phyloP scores from a whole-genome alignment of 1,284 basidiomycete genomes.

The Irpex sp. region DNA sequence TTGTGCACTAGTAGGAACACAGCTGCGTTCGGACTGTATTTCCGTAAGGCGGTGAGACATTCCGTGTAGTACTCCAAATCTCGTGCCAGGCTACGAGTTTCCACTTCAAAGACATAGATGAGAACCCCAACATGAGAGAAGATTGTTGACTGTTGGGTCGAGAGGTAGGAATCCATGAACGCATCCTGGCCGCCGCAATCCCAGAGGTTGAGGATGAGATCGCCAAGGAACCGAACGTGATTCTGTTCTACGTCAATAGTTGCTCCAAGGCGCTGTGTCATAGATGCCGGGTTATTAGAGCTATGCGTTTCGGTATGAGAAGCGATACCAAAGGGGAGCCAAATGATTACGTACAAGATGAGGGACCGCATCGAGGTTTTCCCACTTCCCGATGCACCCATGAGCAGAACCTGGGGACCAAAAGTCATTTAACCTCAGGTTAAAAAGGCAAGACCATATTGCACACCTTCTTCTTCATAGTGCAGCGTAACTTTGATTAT shows the following conservation, averaged over 20 bases:
- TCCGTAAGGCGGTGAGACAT: conserved; percentile 76
- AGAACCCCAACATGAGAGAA: conserved; percentile 96
- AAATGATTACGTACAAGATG: conserved; percentile 76
- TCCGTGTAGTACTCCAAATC: conserved; percentile 88
- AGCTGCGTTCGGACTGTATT: conserved; percentile 76
- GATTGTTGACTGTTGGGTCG: conserved; percentile 85
- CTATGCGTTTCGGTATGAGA: conserved; percentile 35
- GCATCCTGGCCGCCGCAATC: conserved; percentile 98
- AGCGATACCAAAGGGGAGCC: background rate
- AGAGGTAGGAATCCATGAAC: conserved; percentile 96
- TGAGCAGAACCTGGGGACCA: conserved; percentile 72
- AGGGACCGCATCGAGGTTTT: conserved; percentile 98
- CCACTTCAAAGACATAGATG: conserved; percentile 98
- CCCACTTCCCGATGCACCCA: conserved; percentile 90
- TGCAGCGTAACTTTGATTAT: too few relatives aligned
- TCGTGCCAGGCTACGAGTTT: conserved; percentile 67
- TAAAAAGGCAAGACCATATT: background rate
- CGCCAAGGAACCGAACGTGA: conserved; percentile 94
- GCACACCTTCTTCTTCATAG: conserved; percentile 30
- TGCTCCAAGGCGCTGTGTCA: conserved; percentile 89
- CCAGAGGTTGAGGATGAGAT: conserved; percentile 93
- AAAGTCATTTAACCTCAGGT: background rate
- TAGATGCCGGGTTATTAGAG: conserved; percentile 90
- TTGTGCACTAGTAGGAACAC: conserved; percentile 96
- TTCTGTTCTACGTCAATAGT: conserved; percentile 99